Conservation (phyloP, 2,329 filamentous ascomycete genomes). For the Cordyceps cateniannulata region DNA sequence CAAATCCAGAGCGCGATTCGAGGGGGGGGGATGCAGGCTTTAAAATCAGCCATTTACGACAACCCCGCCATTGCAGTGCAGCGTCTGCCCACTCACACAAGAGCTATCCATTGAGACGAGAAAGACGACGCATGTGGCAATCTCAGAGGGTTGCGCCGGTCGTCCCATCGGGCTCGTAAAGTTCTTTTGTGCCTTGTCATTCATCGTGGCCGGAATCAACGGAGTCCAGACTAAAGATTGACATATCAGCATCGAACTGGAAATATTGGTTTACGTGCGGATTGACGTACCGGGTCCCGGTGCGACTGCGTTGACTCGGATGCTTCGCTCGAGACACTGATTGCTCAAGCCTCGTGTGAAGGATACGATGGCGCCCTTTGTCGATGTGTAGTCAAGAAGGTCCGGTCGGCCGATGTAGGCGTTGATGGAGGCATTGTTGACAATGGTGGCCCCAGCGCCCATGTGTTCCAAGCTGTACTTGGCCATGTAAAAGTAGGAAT, state of each 20-base stretch:
- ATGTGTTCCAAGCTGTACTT: constrained; percentile 74
- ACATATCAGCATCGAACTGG: not conserved
- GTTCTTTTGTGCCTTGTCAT: constrained; percentile 60
- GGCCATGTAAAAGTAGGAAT: constrained; percentile 72
- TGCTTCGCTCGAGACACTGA: constrained; percentile 64
- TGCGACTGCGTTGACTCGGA: constrained; percentile 70
- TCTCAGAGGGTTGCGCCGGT: constrained; percentile 73
- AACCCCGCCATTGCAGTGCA: constrained; percentile 46
- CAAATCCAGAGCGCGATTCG: no score
- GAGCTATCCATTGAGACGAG: constrained; percentile 68
- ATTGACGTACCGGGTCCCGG: constrained; percentile 52
- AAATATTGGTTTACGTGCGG: not conserved
- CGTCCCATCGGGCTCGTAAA: constrained; percentile 71
- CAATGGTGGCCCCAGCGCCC: constrained; percentile 66
- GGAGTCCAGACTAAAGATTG: constrained; percentile 59
- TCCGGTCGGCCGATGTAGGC: constrained; percentile 76
- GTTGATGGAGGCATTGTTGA: constrained; percentile 82
- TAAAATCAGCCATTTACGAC: constrained; percentile 40
- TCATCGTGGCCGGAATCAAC: constrained; percentile 68
- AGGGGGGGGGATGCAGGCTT: no score
- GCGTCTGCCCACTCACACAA: constrained; percentile 64
- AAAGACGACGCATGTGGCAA: constrained; percentile 77
- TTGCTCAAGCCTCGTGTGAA: constrained; percentile 75
- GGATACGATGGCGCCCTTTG: constrained; percentile 70
- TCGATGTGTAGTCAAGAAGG: constrained; percentile 75